Conservation (phyloP, 2,329 filamentous ascomycete species). For the Aspergillus sp. region DNA sequence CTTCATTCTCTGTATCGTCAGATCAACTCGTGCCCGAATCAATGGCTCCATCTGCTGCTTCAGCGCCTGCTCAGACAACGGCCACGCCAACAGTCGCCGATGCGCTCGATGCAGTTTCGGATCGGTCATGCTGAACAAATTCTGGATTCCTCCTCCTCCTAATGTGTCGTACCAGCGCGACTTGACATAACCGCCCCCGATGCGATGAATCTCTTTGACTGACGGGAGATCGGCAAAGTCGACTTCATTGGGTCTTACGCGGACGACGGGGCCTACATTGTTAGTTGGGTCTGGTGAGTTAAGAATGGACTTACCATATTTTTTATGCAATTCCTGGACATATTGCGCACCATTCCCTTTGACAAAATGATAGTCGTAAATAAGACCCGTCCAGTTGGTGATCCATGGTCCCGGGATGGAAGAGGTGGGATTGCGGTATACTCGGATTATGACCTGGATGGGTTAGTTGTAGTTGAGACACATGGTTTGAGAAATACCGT, state of each 20-base stretch:
- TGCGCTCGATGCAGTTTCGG: constrained; percentile 22
- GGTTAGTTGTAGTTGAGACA: too few species aligned
- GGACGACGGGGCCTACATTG: constrained; percentile 20
- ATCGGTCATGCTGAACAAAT: constrained; percentile 40
- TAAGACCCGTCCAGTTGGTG: constrained; percentile 20
- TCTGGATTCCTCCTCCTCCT: constrained; percentile 11
- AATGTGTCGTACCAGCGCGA: constrained; percentile 23
- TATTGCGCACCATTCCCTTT: constrained; percentile 14
- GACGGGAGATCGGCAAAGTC: constrained; percentile 34
- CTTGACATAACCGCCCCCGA: constrained; percentile 23
- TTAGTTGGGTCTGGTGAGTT: too few species aligned
- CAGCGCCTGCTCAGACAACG: constrained; percentile 35
- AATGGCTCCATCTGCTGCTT: constrained; percentile 2
- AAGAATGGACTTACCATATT: constrained; percentile 16
- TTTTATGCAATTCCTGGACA: constrained; percentile 21
- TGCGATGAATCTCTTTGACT: constrained; percentile 21
- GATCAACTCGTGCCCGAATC: constrained; percentile 28
- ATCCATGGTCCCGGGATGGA: constrained; percentile 18
- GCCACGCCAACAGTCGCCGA: constrained; percentile 31
- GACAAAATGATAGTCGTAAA: constrained; percentile 18
- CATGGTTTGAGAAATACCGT: too few species aligned
- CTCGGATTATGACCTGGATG: too few species aligned
- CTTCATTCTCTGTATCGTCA: constrained; percentile 40
- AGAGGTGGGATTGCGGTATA: background rate
- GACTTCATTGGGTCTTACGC: constrained; percentile 21